Evolutionary conservation across 768 basidiomycete species (phyloP), one percentile per base, ranked within the genome.

Genomic region (Leccinum longicurvipes): DNA sequence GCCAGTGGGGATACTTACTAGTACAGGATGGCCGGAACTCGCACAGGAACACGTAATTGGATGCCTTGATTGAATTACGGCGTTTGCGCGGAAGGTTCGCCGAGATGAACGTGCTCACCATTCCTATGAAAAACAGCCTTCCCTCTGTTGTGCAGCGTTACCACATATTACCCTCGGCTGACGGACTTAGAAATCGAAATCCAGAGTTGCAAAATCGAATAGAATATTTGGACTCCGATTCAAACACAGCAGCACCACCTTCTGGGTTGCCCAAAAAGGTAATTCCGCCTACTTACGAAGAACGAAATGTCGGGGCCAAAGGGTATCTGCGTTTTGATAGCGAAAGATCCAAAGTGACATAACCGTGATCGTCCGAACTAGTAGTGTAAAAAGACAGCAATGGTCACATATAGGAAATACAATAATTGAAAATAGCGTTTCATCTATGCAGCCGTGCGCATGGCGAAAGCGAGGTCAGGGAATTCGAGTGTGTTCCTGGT

Each of bases 241-340:
- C n/a, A n/a, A n/a, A n/a, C n/a, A n/a, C n/a, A n/a, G n/a, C n/a
- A n/a, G n/a, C n/a, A n/a, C n/a, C n/a, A n/a, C n/a, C n/a, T n/a
- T 14, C 1, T 19, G 39, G 39, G 2, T 29, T 19, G 10, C 39
- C 39, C 0, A 41, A 41, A 36, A 41, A n/a, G 39, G 39, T 19
- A 19, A 19, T 41, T 41, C 2, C 39, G 11, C 19, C n/a, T 19
- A 19, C 39, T 10, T 6, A 19, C n/a, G 19, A 19, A 36, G 50
- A 27, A 51, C 32, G 25, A 25, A 32, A 52, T 51, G 24, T 47
- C 11, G 24, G 32, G 45, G 6, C 31, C 25, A 45, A 44, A 25
- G 34, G 55, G 55, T 57, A 57, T 57, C 56, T 48, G 44, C 55
- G 47, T 24, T 55, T 27, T 31, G 54, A 41, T 12, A 24, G 19